phyloP scores from a whole-genome alignment of 495 filamentous ascomycete genomes.

The Trichoderma gamsii region DNA sequence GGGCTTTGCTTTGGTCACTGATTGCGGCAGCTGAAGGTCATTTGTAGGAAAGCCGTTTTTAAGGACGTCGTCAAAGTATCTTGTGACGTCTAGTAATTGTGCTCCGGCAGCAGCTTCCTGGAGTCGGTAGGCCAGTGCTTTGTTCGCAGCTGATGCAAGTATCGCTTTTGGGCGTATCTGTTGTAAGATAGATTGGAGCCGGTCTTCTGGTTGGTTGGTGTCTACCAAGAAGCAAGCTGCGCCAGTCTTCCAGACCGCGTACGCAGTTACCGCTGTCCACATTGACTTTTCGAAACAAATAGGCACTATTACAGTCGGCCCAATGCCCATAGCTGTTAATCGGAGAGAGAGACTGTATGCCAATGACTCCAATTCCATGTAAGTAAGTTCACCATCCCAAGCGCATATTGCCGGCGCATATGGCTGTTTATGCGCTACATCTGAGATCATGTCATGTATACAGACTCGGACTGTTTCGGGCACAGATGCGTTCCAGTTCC shows the following conservation, averaged over 20 bases:
- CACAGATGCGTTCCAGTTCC: neutral
- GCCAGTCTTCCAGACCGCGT: conserved; percentile 35
- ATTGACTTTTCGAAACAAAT: conserved; percentile 41
- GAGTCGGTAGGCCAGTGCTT: too few species aligned
- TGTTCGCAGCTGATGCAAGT: too few species aligned
- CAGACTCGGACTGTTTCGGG: conserved; percentile 19
- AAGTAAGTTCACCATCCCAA: conserved; percentile 54
- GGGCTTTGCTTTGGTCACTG: too few species aligned
- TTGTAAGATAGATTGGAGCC: neutral
- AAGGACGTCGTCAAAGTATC: neutral
- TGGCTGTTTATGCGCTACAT: conserved; percentile 18
- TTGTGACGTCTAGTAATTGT: too few species aligned
- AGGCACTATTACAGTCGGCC: conserved; percentile 38
- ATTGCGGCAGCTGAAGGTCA: neutral
- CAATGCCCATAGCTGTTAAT: conserved; percentile 34
- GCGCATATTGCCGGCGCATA: conserved; percentile 24
- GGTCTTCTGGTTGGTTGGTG: neutral
- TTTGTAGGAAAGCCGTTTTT: neutral
- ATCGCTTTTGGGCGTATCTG: neutral
- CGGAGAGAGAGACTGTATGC: conserved; percentile 38
- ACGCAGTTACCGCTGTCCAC: conserved; percentile 41
- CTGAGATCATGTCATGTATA: conserved; percentile 24
- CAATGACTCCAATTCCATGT: conserved; percentile 39
- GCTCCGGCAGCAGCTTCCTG: too few species aligned
- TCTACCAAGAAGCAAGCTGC: conserved; percentile 4